Evolutionary conservation across 208 protist genomes (phyloP).

Genomic region (Strigomonas galati): DNA sequence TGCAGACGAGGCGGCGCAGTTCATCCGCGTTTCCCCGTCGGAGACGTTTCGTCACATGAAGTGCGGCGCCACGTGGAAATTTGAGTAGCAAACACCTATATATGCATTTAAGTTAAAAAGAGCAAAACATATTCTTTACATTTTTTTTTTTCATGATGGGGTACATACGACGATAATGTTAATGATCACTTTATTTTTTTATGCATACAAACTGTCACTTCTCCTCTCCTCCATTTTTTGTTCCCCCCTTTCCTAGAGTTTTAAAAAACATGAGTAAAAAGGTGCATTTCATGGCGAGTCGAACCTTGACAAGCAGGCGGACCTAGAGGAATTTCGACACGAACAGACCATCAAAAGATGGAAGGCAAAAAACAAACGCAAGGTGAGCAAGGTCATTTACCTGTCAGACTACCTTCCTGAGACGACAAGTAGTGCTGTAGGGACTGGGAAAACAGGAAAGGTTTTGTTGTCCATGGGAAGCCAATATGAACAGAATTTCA

Average conservation of each 20-base stretch:
- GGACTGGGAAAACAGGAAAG: no score
- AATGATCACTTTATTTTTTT: background rate
- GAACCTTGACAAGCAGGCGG: background rate
- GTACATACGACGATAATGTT: no score
- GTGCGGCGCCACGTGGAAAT: conserved; percentile 68
- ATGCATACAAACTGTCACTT: no score
- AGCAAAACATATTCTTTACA: no score
- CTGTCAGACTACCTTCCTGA: conserved; percentile 13
- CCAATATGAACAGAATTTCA: no score
- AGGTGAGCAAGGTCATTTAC: conserved; percentile 19
- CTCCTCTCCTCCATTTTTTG: background rate
- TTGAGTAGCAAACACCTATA: conserved; percentile 13
- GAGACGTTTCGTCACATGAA: conserved; percentile 62
- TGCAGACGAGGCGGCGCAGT: conserved; percentile 13
- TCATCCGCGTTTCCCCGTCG: conserved; percentile 47
- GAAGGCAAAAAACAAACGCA: conserved; percentile 5
- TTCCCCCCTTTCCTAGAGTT: background rate
- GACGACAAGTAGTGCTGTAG: no score
- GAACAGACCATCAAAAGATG: conserved; percentile 18
- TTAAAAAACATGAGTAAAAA: background rate
- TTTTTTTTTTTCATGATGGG: no score
- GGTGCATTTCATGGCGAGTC: background rate
- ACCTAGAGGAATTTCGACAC: conserved; percentile 13
- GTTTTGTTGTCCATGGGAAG: no score
- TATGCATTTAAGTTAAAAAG: background rate